Conservation (phyloP, 2,329 filamentous ascomycete species). For the Ceratocystis smalleyi region DNA sequence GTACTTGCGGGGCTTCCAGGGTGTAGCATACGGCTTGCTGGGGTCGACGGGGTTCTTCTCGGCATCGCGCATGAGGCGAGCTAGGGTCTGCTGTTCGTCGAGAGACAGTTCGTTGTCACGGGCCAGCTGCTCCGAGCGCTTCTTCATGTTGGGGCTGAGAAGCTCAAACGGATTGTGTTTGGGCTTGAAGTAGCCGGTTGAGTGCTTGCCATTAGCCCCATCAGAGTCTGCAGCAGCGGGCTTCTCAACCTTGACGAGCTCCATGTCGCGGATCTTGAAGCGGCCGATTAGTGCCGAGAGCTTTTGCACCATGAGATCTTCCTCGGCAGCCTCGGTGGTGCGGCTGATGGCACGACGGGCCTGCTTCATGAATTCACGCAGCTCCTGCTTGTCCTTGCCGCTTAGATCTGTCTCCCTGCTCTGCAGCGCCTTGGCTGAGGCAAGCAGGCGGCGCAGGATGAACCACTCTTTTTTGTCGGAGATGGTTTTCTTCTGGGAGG, state of each 20-base stretch:
- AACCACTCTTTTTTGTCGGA: conserved; percentile 17
- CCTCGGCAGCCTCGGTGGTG: conserved; percentile 23
- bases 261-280: conserved; percentile 26
- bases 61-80: conserved; percentile 43
- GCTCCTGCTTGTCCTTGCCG: conserved; percentile 58
- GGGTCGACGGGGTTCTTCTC: conserved; percentile 62
- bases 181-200: conserved; percentile 8
- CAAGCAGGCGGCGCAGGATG: conserved; percentile 35
- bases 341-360: conserved; percentile 44
- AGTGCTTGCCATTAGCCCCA: background rate
- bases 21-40: conserved; percentile 73
- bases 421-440: conserved; percentile 44
- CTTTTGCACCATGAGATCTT: conserved; percentile 38
- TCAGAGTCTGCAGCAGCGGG: conserved; percentile 1
- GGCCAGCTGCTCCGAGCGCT: conserved; percentile 24
- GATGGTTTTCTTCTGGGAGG: conserved; percentile 23
- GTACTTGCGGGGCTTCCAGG: conserved; percentile 73
- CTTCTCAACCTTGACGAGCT: conserved; percentile 14
- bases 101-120: conserved; percentile 26
- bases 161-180: conserved; percentile 14
- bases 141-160: conserved; percentile 18
- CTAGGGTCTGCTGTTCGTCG: conserved; percentile 39
- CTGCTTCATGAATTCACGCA: conserved; percentile 55
- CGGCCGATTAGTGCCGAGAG: conserved; percentile 36
- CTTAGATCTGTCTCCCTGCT: conserved; percentile 32